Evolutionary conservation across 352 stramenopile species (phyloP), one percentile per base, ranked within the genome.

Genomic region (Phytophthora tubulina): DNA sequence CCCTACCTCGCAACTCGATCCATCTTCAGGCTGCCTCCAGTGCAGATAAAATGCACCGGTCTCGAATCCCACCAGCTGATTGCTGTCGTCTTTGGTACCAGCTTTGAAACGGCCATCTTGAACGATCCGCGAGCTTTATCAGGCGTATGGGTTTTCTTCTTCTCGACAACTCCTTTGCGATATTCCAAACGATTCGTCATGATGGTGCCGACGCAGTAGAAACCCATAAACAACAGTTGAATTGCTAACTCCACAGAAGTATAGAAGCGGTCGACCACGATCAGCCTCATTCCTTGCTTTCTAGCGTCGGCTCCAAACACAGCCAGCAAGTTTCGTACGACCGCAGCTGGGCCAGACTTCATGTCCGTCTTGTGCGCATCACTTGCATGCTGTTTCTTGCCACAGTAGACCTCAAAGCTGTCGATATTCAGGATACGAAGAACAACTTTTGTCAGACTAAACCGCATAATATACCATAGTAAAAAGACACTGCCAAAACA

Each of bases 121-220:
- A 36, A 57, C 2, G 54, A 59, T 6, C 46, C 56, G 1, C 38
- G 55, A 2, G 4, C 7, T 32, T 67, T 56, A 33, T 41, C 0
- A 21, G 21, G 21, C 21, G 21, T 21, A 21, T 27, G 54, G 2
- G 61, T 60, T 42, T 60, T 71, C 15, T 58, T 63, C 48, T 66
- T 71, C 30, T 67, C 61, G 21, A 21, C 21, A 21, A 72, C 44
- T 2, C 6, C 32, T 27, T 72, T 76, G 32, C 35, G 50, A 51
- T 69, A 72, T 0, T 57, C 70, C 0, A 78, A 14, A 0, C 70
- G 53, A 13, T 63, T 68, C 8, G 59, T 74, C 59, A 60, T 63
- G 30, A 60, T 61, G 0, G 70, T 74, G 17, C 58, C 59, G 10
- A 70, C 53, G 3, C 41, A 51, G 41, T 73, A 73, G 15, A 76